These are phyloP conservation scores for Pyronema omphalodes DNA, from an alignment of 495 filamentous ascomycete species.

Conservation along the genomic window DNA sequence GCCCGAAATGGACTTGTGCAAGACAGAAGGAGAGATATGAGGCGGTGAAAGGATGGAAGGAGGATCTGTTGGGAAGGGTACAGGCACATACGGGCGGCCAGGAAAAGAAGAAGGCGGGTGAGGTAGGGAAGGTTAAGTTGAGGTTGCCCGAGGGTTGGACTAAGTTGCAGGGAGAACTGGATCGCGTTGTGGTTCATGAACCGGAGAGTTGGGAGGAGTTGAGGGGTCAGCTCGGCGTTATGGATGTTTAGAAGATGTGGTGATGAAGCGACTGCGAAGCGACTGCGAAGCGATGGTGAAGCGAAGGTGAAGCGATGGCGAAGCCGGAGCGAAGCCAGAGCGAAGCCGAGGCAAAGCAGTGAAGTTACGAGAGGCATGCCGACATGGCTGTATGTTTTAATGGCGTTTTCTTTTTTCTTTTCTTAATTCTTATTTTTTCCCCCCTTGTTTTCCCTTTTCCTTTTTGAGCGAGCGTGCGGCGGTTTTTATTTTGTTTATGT, in stretches of 20 bases:
- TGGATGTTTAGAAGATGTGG: not conserved
- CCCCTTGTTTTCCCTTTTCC: constrained; percentile 7
- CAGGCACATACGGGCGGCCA: not conserved
- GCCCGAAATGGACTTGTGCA: constrained; percentile 39
- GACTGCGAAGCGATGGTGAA: too few relatives aligned
- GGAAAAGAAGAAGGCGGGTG: not conserved
- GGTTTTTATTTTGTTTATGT: constrained; percentile 5
- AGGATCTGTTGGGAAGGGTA: constrained; percentile 30
- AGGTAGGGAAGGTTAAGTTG: not conserved
- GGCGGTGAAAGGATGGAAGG: constrained; percentile 40
- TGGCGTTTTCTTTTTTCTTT: constrained; percentile 12
- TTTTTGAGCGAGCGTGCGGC: not conserved
- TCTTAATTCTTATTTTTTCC: not conserved
- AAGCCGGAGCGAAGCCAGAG: too few relatives aligned
- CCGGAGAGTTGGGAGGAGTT: constrained; percentile 27
- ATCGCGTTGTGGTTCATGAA: constrained; percentile 24
- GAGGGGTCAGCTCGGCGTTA: constrained; percentile 16
- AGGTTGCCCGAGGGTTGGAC: not conserved
- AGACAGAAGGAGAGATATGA: constrained; percentile 43
- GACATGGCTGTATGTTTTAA: not conserved
- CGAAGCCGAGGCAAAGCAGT: too few relatives aligned
- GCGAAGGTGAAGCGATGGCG: too few relatives aligned
- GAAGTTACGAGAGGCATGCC: not conserved
- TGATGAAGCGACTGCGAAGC: too few relatives aligned
- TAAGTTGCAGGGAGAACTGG: constrained; percentile 1